Evolutionary conservation across 768 basidiomycete genomes (phyloP).

Genomic region (Mycena alexandri): DNA sequence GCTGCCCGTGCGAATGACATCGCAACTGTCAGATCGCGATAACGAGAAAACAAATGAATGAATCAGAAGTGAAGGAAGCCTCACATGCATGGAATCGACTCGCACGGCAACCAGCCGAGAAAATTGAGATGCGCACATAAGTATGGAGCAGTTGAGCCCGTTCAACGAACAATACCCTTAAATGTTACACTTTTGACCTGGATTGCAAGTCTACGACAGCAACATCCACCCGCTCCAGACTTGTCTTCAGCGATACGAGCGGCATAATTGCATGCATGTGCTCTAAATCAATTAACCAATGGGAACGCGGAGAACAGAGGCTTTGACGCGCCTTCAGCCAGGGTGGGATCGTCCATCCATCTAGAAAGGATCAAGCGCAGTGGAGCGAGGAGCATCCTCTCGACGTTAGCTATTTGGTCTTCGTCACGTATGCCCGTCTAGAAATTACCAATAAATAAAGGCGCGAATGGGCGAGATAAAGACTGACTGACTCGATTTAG

Average conservation of each 20-base stretch:
- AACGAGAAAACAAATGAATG: slow-evolving; percentile 6
- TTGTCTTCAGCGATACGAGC: slow-evolving; percentile 61
- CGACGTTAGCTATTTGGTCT: slow-evolving; percentile 58
- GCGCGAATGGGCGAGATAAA: neutral
- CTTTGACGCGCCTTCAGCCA: slow-evolving; percentile 43
- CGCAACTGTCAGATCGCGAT: slow-evolving; percentile 17
- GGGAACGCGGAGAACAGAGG: slow-evolving; percentile 6
- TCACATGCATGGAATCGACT: neutral
- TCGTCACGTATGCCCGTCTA: slow-evolving; percentile 67
- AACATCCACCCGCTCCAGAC: slow-evolving; percentile 62
- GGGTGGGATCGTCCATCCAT: slow-evolving; percentile 46
- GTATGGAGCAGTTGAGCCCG: too few species aligned
- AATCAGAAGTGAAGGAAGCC: neutral
- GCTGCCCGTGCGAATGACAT: neutral
- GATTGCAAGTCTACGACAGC: slow-evolving; percentile 42
- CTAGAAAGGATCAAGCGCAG: slow-evolving; percentile 53
- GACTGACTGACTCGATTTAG: slow-evolving; percentile 62
- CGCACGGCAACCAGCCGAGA: too few species aligned
- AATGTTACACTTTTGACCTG: neutral
- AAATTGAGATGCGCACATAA: too few species aligned
- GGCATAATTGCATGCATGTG: slow-evolving; percentile 51
- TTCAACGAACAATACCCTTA: too few species aligned
- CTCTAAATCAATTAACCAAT: slow-evolving; percentile 29
- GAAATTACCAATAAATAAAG: neutral
- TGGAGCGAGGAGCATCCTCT: slow-evolving; percentile 60